A percentile compares a stretch with the other conserved stretches of the same genome.
Evolutionary conservation across 768 basidiomycete genomes (phyloP).

Genomic region (Panaeolus papilionaceus): DNA sequence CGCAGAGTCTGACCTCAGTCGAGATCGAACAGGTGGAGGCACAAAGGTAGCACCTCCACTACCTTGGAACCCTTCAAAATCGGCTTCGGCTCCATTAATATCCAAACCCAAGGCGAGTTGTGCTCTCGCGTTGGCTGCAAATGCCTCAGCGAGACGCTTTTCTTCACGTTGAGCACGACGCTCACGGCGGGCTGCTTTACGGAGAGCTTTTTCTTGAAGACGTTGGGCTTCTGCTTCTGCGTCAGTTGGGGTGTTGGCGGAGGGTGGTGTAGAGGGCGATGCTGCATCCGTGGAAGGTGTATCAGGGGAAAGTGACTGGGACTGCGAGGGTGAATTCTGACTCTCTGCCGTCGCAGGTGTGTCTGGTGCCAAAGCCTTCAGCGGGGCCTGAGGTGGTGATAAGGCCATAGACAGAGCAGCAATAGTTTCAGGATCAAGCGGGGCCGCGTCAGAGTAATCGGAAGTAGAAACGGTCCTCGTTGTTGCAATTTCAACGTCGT

Average conservation of each 20-base stretch:
- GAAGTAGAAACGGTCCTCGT: slow-evolving; percentile 48
- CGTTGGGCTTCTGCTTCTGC: slow-evolving; percentile 44
- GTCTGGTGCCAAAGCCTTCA: not conserved
- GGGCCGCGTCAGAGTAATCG: slow-evolving; percentile 71
- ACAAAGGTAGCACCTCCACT: slow-evolving; percentile 39
- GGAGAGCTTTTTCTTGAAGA: slow-evolving; percentile 55
- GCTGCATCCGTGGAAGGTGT: not conserved
- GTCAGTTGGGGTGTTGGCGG: slow-evolving; percentile 38
- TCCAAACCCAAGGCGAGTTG: not conserved
- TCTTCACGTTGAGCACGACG: slow-evolving; percentile 53
- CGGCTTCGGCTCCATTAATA: slow-evolving; percentile 39
- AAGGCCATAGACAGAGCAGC: slow-evolving; percentile 45
- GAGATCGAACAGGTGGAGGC: slow-evolving; percentile 3
- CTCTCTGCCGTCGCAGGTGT: not conserved
- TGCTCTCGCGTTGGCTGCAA: slow-evolving; percentile 30
- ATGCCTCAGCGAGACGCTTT: slow-evolving; percentile 45
- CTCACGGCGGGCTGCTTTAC: slow-evolving; percentile 40
- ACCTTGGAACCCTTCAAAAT: slow-evolving; percentile 75
- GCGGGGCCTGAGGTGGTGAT: not conserved
- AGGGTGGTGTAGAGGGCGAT: slow-evolving; percentile 42
- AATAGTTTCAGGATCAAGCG: slow-evolving; percentile 64
- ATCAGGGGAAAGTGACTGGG: not conserved
- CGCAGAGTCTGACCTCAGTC: slow-evolving; percentile 26
- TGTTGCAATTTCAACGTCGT: slow-evolving; percentile 12
- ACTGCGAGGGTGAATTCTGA: not conserved